Evolutionary conservation across 1,139 yeast genomes (phyloP).

Genomic region (Suhomyces yuchorum): DNA sequence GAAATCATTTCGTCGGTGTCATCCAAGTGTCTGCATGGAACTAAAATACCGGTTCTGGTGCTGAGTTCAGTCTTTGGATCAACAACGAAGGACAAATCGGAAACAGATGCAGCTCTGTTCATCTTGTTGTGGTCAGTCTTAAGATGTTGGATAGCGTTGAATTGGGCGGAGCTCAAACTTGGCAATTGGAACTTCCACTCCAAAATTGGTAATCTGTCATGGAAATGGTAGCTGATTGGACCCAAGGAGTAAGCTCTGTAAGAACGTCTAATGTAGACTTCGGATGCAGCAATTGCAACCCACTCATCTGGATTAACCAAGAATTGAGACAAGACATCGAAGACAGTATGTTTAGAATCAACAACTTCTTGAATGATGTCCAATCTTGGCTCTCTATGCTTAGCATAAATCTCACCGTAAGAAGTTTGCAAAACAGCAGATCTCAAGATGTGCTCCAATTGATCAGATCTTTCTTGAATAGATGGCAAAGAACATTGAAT

Average conservation of each 20-base stretch:
- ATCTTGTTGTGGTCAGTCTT: conserved; percentile 43
- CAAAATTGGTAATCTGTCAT: conserved; percentile 66
- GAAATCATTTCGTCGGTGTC: conserved; percentile 82
- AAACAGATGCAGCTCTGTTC: conserved; percentile 89
- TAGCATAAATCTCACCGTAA: conserved; percentile 79
- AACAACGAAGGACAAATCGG: conserved; percentile 84
- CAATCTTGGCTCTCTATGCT: conserved; percentile 81
- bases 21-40: conserved; percentile 81
- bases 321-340: conserved; percentile 92
- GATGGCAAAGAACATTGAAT: conserved; percentile 97
- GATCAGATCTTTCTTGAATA: conserved; percentile 93
- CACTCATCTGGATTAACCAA: conserved; percentile 80
- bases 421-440: conserved; percentile 87
- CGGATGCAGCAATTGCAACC: conserved; percentile 95
- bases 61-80: conserved; percentile 58
- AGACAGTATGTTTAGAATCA: conserved; percentile 93
- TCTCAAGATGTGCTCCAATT: conserved; percentile 91
- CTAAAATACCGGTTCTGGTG: conserved; percentile 82
- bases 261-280: conserved; percentile 94
- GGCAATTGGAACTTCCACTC: conserved; percentile 94
- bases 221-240: conserved; percentile 64
- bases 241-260: conserved; percentile 94
- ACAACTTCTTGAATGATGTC: conserved; percentile 85
- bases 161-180: conserved; percentile 65
- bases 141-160: conserved; percentile 60